These are phyloP conservation scores for Candida sonorensis DNA, from an alignment of 805 yeast genomes.

Conservation along the genomic window DNA sequence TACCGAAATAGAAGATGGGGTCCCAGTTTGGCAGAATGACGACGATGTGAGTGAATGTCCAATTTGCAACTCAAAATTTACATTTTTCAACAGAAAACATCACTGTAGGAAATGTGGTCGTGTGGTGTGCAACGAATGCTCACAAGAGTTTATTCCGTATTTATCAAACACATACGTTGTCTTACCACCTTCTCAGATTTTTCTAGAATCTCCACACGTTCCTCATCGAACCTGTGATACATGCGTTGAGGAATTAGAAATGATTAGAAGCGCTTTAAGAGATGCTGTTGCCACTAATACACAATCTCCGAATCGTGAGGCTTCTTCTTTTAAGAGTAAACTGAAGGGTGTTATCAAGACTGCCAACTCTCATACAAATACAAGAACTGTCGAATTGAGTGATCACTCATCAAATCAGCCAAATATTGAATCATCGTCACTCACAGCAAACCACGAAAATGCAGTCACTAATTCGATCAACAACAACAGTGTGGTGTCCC, in stretches of 20 bases:
- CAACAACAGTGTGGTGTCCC: too few relatives aligned
- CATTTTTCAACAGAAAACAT: constrained; percentile 66
- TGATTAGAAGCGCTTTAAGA: constrained; percentile 38
- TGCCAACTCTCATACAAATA: too few relatives aligned
- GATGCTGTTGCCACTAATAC: constrained; percentile 5
- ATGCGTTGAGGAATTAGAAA: constrained; percentile 57
- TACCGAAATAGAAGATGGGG: constrained; percentile 13
- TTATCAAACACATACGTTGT: constrained; percentile 55
- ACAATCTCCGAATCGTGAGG: background rate
- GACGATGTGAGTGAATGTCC: constrained; percentile 43
- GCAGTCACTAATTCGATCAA: background rate
- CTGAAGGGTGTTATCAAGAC: constrained; percentile 10
- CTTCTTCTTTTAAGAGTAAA: constrained; percentile 1
- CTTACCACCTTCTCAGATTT: constrained; percentile 42
- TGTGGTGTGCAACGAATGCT: constrained; percentile 68
- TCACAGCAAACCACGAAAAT: background rate
- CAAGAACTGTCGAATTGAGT: constrained; percentile 9
- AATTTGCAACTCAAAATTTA: constrained; percentile 45
- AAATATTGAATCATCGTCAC: background rate
- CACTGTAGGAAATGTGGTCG: constrained; percentile 81
- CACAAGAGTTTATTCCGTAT: constrained; percentile 45
- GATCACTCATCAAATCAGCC: background rate
- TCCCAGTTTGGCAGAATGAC: constrained; percentile 70
- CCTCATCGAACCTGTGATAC: constrained; percentile 70
- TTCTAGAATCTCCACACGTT: constrained; percentile 43